phyloP scores from a whole-genome alignment of 441 rosid species.

The Erodium chrysanthum region DNA sequence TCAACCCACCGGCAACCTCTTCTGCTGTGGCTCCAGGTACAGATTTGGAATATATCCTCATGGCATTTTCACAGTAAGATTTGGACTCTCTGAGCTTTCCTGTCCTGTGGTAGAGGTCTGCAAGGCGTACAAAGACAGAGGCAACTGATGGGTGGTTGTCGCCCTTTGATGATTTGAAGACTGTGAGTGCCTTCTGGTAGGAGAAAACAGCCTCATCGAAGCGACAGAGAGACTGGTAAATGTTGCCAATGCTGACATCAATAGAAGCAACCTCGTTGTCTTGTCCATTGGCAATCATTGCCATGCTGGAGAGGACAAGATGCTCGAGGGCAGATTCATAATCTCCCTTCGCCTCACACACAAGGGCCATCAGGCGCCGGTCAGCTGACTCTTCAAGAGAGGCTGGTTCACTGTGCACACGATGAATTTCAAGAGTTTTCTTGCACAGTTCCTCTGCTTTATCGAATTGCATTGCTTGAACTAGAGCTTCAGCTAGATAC shows the following conservation, averaged over 20 bases:
- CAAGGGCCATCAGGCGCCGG: conserved; percentile 30
- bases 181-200: conserved; percentile 33
- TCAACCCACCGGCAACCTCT: too few relatives aligned
- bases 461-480: conserved; percentile 36
- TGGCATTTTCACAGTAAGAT: too few relatives aligned
- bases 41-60: too few relatives aligned
- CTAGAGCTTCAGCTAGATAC: conserved; percentile 36
- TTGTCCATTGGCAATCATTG: conserved; percentile 30
- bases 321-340: conserved; percentile 32
- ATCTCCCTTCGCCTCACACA: conserved; percentile 29
- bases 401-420: conserved; percentile 24
- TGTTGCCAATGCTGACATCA: conserved; percentile 30
- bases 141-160: conserved; percentile 28
- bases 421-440: too few relatives aligned
- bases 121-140: conserved; percentile 24
- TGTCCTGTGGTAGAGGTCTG: too few relatives aligned
- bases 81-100: too few relatives aligned
- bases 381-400: conserved; percentile 35
- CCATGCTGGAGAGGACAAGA: conserved; percentile 29
- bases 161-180: conserved; percentile 25
- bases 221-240: conserved; percentile 26
- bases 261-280: conserved; percentile 29
- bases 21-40: too few relatives aligned
- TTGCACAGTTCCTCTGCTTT: conserved; percentile 30
- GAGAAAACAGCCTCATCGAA: conserved; percentile 31